phyloP scores from a whole-genome alignment of 345 rosid species.

The Cochlearia excelsa region DNA sequence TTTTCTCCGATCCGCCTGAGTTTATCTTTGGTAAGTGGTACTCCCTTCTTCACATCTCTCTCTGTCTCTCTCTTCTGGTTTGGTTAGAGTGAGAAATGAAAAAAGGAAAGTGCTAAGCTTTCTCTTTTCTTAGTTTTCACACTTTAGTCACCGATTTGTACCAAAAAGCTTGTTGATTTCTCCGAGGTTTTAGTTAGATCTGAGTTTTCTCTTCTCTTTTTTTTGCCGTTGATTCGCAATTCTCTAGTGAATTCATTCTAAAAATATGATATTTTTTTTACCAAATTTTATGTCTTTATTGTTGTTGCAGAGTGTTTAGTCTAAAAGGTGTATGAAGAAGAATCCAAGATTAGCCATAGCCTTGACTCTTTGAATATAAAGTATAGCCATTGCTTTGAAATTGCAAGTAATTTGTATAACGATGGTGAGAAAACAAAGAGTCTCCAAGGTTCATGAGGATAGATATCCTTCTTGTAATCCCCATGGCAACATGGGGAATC shows the following conservation, averaged over 20 bases:
- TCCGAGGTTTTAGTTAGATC: constrained; percentile 19
- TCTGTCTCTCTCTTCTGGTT: constrained; percentile 14
- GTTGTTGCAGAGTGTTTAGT: constrained; percentile 20
- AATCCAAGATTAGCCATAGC: constrained; percentile 9
- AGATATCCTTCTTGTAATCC: constrained; percentile 21
- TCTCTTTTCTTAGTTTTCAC: constrained; percentile 17
- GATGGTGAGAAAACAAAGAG: constrained; percentile 35
- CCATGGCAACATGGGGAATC: constrained; percentile 28
- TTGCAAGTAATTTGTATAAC: neutral
- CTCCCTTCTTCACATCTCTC: constrained; percentile 9
- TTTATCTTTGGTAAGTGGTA: constrained; percentile 31
- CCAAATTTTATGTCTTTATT: neutral
- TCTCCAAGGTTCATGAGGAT: constrained; percentile 45
- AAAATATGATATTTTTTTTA: neutral
- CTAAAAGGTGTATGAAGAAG: constrained; percentile 27
- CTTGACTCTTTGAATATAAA: neutral
- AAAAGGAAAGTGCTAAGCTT: constrained; percentile 31
- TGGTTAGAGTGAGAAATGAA: constrained; percentile 12
- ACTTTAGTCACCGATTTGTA: constrained; percentile 5
- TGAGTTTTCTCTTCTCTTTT: neutral
- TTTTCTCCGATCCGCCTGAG: constrained; percentile 29
- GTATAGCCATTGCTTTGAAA: constrained; percentile 23
- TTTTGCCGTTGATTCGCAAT: constrained; percentile 1
- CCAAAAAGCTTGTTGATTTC: constrained; percentile 9
- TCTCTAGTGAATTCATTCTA: neutral